Percentiles rank a stretch among this genome's conserved stretches.
phyloP scores from a whole-genome alignment of 164 flowering plant genomes.

The Magnolia changhungtana region DNA sequence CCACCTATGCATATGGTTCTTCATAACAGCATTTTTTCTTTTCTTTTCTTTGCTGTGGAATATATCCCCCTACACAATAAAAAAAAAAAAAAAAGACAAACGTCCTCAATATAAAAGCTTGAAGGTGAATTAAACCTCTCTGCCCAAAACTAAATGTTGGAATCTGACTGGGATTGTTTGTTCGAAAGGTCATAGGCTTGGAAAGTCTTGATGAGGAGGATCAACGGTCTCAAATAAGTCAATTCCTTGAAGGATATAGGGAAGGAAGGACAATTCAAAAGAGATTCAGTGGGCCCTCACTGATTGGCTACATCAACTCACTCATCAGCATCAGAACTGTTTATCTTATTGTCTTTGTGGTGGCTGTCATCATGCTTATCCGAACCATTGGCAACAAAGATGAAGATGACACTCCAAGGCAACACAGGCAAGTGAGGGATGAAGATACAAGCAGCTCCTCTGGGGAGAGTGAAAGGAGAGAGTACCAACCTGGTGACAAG shows the following conservation, averaged over 20 bases:
- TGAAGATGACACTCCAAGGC: slow-evolving; percentile 34
- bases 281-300: slow-evolving; percentile 49
- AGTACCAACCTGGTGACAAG: slow-evolving; percentile 46
- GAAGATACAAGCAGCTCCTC: slow-evolving; percentile 28
- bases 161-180: neutral
- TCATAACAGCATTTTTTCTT: no score
- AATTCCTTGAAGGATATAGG: slow-evolving; percentile 71
- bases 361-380: slow-evolving; percentile 53
- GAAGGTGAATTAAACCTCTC: no score
- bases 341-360: slow-evolving; percentile 54
- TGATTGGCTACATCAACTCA: slow-evolving; percentile 61
- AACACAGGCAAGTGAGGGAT: slow-evolving; percentile 22
- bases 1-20: no score
- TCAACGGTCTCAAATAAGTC: slow-evolving; percentile 63
- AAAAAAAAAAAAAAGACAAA: no score
- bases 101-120: no score
- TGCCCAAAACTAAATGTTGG: neutral
- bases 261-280: slow-evolving; percentile 59
- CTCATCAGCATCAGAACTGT: slow-evolving; percentile 44
- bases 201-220: slow-evolving; percentile 64
- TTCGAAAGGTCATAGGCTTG: slow-evolving; percentile 48
- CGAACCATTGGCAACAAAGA: slow-evolving; percentile 35
- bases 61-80: no score
- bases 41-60: neutral
- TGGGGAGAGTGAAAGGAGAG: slow-evolving; percentile 22